Conservation (phyloP, 768 basidiomycete species). For the Naganishia vishniacii region DNA sequence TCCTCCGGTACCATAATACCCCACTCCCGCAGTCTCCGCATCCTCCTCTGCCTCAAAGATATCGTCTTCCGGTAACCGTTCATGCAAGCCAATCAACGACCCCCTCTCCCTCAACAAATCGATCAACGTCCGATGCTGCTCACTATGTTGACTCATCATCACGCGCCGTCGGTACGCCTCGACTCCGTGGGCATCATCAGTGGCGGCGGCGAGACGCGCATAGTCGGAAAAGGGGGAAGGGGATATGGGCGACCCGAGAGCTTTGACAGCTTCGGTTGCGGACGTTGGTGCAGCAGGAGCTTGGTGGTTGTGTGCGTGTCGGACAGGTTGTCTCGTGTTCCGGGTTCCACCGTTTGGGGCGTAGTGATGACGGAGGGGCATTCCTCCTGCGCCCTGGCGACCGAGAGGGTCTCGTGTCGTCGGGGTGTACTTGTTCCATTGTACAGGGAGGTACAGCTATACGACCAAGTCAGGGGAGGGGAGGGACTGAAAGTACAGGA, state of each 20-base stretch:
- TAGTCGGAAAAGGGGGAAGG: background rate
- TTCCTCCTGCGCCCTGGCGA: too few species aligned
- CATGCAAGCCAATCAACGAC: conserved; percentile 3
- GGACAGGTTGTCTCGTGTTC: too few species aligned
- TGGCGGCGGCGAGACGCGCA: too few species aligned
- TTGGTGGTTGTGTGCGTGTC: too few species aligned
- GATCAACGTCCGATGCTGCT: conserved; percentile 23
- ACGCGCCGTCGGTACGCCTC: background rate
- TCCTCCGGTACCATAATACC: background rate
- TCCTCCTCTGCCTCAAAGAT: conserved; percentile 2
- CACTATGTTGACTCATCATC: conserved; percentile 20
- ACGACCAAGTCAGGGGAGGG: background rate
- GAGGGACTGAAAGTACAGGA: background rate
- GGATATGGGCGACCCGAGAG: background rate
- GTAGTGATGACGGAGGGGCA: too few species aligned
- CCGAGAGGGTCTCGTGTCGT: too few species aligned
- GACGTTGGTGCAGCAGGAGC: too few species aligned
- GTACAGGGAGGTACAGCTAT: conserved; percentile 23
- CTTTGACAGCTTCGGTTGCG: background rate
- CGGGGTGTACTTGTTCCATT: conserved; percentile 10
- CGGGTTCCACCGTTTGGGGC: too few species aligned
- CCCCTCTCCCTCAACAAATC: conserved; percentile 17
- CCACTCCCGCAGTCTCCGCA: background rate
- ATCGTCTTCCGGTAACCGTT: conserved; percentile 19
- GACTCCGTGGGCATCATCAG: background rate